Evolutionary conservation across 768 basidiomycete species (phyloP), one percentile per base, ranked within the genome.

Genomic region (Lactarius indigo): DNA sequence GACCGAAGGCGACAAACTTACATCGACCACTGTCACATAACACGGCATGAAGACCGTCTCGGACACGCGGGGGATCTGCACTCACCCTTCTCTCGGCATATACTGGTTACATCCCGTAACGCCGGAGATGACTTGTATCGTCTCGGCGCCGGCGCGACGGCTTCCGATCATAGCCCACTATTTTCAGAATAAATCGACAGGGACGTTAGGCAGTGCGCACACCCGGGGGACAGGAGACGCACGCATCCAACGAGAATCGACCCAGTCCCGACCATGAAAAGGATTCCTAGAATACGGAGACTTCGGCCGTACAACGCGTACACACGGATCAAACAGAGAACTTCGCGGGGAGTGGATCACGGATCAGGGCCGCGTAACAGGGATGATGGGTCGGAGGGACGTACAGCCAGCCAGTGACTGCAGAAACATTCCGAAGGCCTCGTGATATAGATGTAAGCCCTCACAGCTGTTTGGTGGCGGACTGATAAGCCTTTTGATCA

Each of bases 271-370:
- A 44, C 5, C 1, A 17, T 5, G 13, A 59, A 0, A 20, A 67
- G 62, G 37, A 64, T 1, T 7, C 18, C 28, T 17, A 67, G 58
- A 31, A 64, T 10, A 13, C 52, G 58, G 26, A 18, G 57, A 55
- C 57, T 67, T 47, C 52, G 50, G 33, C 52, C 62, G 26, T 56
- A 67, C 9, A 67, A 39, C 4, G 62, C 66, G 3, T 67, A 26
- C 26, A 67, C 62, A 31, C 66, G 66, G 26, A 63, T 9, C 5
- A 64, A 0, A 26, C 50, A 55, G 30, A 67, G 61, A 2, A 3
- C 66, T 67, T 3, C 9, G 28, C 18, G 9, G 35, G 23, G 57
- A n/a, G 17, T 20, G 20, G 12, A 23, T 47, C 30, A 23, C 41
- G 30, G 50, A 26, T 42, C 47, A 35, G 31, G 31, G 4, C 30